Evolutionary conservation across 2,329 filamentous ascomycete genomes (phyloP).

Genomic region (Neonectria coccinea): DNA sequence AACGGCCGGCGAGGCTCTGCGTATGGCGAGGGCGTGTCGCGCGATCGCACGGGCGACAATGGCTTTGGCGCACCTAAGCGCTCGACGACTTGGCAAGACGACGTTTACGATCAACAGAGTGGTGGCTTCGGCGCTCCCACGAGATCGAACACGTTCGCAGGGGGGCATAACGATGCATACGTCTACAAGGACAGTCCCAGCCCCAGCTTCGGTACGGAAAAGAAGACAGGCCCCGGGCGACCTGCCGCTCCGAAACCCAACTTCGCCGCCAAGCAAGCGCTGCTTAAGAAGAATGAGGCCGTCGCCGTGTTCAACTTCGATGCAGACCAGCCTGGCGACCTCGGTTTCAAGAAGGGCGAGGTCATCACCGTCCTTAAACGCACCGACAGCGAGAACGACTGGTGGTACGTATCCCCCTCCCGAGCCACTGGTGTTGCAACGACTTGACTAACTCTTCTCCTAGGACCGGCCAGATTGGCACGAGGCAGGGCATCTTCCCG

Average conservation of each 20-base stretch:
- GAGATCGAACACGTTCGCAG: constrained; percentile 65
- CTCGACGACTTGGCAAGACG: constrained; percentile 79
- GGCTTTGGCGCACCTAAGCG: constrained; percentile 69
- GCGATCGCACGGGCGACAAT: constrained; percentile 52
- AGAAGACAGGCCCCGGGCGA: constrained; percentile 73
- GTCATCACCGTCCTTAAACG: constrained; percentile 94
- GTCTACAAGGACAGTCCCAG: constrained; percentile 64
- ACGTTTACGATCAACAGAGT: constrained; percentile 73
- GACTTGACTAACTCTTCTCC: neutral
- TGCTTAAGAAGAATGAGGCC: constrained; percentile 80
- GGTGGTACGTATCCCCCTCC: constrained; percentile 76
- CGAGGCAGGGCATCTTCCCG: constrained; percentile 90
- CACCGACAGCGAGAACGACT: constrained; percentile 93
- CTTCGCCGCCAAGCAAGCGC: constrained; percentile 70
- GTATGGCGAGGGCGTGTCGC: constrained; percentile 72
- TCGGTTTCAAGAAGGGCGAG: constrained; percentile 98
- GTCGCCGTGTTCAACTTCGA: constrained; percentile 95
- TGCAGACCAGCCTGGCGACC: constrained; percentile 89
- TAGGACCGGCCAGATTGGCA: constrained; percentile 89
- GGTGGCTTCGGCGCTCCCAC: constrained; percentile 52
- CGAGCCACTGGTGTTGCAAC: neutral
- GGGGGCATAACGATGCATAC: constrained; percentile 62
- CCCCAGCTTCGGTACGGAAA: constrained; percentile 48
- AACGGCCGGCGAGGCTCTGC: constrained; percentile 78
- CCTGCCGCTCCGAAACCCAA: constrained; percentile 92